Percentiles rank a stretch among this genome's conserved stretches.
Conservation (phyloP, 345 rosid genomes). For the Salix purpurea region DNA sequence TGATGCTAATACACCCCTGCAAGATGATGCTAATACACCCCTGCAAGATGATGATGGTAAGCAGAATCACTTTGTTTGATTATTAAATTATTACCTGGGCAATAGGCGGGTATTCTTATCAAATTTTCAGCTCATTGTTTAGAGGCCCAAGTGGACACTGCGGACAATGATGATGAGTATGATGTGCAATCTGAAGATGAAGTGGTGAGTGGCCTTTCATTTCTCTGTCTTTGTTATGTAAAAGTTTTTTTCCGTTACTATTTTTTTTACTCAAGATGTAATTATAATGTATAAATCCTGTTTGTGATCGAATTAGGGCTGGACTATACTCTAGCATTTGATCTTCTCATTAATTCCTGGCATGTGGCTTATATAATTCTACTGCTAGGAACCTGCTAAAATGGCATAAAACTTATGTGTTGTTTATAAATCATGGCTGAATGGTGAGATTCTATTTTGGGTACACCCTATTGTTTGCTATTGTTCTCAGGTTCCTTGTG, state of each 20-base stretch:
- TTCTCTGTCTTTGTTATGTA: constrained; percentile 2
- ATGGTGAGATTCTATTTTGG: not conserved
- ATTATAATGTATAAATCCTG: not conserved
- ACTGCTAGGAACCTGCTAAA: not conserved
- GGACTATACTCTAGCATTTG: not conserved
- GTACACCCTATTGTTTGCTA: not conserved
- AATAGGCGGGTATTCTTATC: not conserved
- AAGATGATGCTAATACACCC: constrained; percentile 28
- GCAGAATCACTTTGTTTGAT: constrained; percentile 14
- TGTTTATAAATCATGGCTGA: not conserved
- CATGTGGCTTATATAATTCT: not conserved
- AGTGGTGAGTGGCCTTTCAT: constrained; percentile 48
- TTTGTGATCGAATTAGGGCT: not conserved
- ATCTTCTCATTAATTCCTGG: not conserved
- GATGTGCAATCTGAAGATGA: constrained; percentile 57
- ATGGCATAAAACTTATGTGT: not conserved
- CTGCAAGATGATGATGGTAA: constrained; percentile 46
- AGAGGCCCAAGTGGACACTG: constrained; percentile 41
- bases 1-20: constrained; percentile 25
- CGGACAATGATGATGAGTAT: constrained; percentile 71
- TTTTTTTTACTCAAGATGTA: not conserved
- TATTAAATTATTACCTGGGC: not conserved
- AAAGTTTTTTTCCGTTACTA: not conserved
- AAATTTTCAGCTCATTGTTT: not conserved
- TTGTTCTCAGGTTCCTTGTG: not conserved